Evolutionary conservation across 1,284 basidiomycete genomes (phyloP).

Genomic region (Boletus smithii): DNA sequence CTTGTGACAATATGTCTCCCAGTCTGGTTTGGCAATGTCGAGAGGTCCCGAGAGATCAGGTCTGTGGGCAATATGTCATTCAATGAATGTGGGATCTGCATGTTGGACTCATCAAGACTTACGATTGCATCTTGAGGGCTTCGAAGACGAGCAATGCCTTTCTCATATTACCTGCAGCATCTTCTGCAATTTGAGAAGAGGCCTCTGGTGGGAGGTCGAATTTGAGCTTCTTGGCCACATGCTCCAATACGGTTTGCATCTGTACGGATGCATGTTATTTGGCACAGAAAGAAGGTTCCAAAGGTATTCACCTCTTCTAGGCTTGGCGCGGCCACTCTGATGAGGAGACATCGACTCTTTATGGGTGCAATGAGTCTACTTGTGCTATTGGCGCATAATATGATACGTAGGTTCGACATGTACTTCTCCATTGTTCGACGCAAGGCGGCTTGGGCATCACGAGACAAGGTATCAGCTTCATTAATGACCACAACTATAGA

Average conservation of each 20-base stretch:
- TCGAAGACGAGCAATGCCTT: conserved; percentile 95
- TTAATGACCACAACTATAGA: conserved; percentile 93
- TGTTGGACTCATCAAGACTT: conserved; percentile 29
- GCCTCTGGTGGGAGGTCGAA: conserved; percentile 80
- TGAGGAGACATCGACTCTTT: conserved; percentile 88
- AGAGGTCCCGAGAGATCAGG: conserved; percentile 74
- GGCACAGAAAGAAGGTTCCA: neutral
- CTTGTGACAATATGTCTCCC: conserved; percentile 97
- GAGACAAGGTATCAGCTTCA: conserved; percentile 91
- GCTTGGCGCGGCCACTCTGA: conserved; percentile 89
- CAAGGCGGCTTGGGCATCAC: conserved; percentile 96
- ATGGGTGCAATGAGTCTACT: conserved; percentile 97
- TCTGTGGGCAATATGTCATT: conserved; percentile 33
- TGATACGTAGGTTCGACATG: conserved; percentile 96
- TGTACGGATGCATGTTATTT: conserved; percentile 31
- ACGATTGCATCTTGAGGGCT: conserved; percentile 94
- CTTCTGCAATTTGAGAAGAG: conserved; percentile 69
- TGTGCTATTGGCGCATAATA: conserved; percentile 97
- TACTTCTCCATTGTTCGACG: conserved; percentile 99
- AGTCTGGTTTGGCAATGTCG: conserved; percentile 92
- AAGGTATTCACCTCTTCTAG: conserved; percentile 60
- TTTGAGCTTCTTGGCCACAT: conserved; percentile 81
- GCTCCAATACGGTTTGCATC: conserved; percentile 79
- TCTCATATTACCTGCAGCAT: conserved; percentile 88
- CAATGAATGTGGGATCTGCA: conserved; percentile 2